Evolutionary conservation across 345 rosid species (phyloP), one percentile per base, ranked within the genome.

Genomic region (Microcos paniculata): DNA sequence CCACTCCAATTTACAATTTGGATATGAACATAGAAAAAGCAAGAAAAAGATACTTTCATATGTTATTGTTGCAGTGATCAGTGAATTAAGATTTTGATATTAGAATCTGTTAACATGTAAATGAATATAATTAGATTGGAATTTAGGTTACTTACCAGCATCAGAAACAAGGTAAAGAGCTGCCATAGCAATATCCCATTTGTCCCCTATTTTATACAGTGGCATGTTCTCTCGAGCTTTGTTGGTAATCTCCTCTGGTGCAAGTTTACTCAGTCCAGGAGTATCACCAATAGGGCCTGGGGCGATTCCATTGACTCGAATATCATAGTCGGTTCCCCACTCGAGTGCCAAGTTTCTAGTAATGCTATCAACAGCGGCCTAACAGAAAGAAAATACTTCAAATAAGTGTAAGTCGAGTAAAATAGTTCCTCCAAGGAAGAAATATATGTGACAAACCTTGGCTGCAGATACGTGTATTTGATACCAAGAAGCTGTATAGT

Each of bases 151-250:
- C 89, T 73, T 73, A 91, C 97, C 97, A 35, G 93, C 85, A 82
- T 85, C 89, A 28, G 89, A 90, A 76, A 81, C 77, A 35, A 92
- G 89, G 84, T 90, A 92, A 46, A 92, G 74, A 42, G 95, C 92
- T 43, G 97, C 93, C 93, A 92, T 92, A 23, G 93, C 95, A 74
- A 92, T 87, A 82, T 92, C 97, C 95, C 95, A 90, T 84, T 84
- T 92, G 74, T 90, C 90, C 23, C 97, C 97, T 4, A 87, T 56
- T 81, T 88, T 90, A 75, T 71, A 90, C 69, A 90, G 79, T 24
- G 95, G 93, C 85, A 75, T 83, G 55, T 56, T 66, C 1, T 87
- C 88, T 71, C 59, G 52, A 23, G 82, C 75, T 76, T 73, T 80
- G 85, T 62, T 86, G 59, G 71, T 77, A 63, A 92, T 87, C 86